These are phyloP conservation scores for Halteria grandinella DNA, from an alignment of 73 alveolate genomes.

Conservation along the genomic window DNA sequence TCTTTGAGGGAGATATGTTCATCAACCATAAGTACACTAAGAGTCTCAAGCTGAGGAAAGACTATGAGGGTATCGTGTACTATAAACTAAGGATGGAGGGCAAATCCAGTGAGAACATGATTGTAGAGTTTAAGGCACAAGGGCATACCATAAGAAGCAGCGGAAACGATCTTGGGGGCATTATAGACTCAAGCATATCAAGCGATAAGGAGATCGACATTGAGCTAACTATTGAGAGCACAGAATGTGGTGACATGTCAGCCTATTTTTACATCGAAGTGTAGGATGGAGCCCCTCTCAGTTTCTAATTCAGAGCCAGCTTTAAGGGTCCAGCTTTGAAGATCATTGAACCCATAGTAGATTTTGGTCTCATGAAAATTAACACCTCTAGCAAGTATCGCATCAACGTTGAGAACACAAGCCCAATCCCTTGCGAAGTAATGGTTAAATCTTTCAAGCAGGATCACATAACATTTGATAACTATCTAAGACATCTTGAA, in stretches of 20 bases:
- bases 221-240: slow-evolving; percentile 38
- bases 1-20: slow-evolving; percentile 60
- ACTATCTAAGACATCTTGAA: slow-evolving; percentile 28
- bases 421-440: slow-evolving; percentile 51
- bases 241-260: slow-evolving; percentile 48
- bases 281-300: slow-evolving; percentile 73
- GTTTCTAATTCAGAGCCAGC: slow-evolving; percentile 51
- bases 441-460: slow-evolving; percentile 38
- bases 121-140: slow-evolving; percentile 47
- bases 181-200: slow-evolving; percentile 31
- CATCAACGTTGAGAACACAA: slow-evolving; percentile 47
- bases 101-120: slow-evolving; percentile 4
- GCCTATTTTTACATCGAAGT: slow-evolving; percentile 64
- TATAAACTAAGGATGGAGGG: slow-evolving; percentile 49
- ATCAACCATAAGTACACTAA: slow-evolving; percentile 46
- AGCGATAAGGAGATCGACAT: slow-evolving; percentile 58
- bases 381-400: slow-evolving; percentile 29
- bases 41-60: slow-evolving; percentile 51
- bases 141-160: not conserved
- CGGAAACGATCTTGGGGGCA: slow-evolving; percentile 15
- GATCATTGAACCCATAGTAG: slow-evolving; percentile 54
- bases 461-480: slow-evolving; percentile 33
- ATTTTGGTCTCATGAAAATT: slow-evolving; percentile 69
- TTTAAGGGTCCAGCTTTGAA: slow-evolving; percentile 66
- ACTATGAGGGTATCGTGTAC: slow-evolving; percentile 31